Base-by-base conservation (phyloP, 805 yeast species). In the Wickerhamomyces strasburgensis region DNA sequence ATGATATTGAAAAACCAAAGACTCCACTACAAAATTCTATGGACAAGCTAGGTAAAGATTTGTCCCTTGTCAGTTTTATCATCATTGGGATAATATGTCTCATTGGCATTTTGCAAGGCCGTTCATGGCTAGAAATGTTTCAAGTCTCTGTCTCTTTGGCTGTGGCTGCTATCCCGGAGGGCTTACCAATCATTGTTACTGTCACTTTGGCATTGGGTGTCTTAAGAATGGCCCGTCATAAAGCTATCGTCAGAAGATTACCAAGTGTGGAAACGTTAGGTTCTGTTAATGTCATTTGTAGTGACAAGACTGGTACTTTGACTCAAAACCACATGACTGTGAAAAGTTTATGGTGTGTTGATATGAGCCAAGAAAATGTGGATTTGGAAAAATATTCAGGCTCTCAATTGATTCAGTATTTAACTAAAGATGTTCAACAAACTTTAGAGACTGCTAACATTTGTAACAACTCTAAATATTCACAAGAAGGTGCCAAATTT, bases 121-220 rank as follows among this genome's bases (percentile, higher is more conserved):
- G 95, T 44, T 73, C 84, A 8, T 89, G 97, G 96, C 72, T 93
- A 40, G 98, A 93, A 46, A 93, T 94, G 97, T 90, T 93, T 64
- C 96, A 90, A 60, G 88, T 93, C 40, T 86, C 96, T 1, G 99
- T 93, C 8, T 88, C 97, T 2, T 70, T 93, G 44, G 99, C 98
- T 3, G 99, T 93, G 14, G 99, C 99, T 34, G 98, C 98, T 4
- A 93, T 93, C 51, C 99, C 99, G 5, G 99, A 93, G 62, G 99
- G 99, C 37, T 73, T 93, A 48, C 98, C 99, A 1, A 93, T 93
- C 52, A 93, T 93, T 58, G 98, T 93, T 28, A 90, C 99, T 5
- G 98, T 93, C 8, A 93, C 98, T 0, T 68, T 93, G 45, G 99
- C 98, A 0, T 68, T 93, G 16, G 98, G 98, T 34, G 98, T 93